phyloP scores from a whole-genome alignment of 1,284 basidiomycete genomes.

The Apiotrichum laibachii region DNA sequence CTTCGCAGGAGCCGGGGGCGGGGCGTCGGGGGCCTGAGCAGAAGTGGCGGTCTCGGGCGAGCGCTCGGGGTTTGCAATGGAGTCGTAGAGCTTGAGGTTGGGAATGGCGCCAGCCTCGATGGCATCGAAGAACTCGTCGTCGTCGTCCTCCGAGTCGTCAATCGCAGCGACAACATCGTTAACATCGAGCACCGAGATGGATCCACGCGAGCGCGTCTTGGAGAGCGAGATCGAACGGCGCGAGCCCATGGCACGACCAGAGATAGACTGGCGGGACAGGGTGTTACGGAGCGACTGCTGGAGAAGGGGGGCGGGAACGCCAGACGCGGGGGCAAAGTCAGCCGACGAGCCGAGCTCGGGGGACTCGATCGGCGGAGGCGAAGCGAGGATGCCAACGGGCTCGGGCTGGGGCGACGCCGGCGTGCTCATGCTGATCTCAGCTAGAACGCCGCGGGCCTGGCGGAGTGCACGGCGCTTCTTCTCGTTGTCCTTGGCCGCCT shows the following conservation, averaged over 20 bases:
- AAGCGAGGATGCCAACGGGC: background rate
- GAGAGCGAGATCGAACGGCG: conserved; percentile 11
- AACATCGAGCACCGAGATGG: conserved; percentile 40
- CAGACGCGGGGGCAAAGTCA: conserved; percentile 1
- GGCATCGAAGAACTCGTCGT: conserved; percentile 97
- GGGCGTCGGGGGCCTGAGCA: background rate
- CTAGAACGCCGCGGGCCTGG: conserved; percentile 69
- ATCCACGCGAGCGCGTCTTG: conserved; percentile 16
- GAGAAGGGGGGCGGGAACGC: background rate
- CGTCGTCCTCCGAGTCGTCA: conserved; percentile 63
- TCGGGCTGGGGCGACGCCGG: conserved; percentile 19
- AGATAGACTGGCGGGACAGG: conserved; percentile 3
- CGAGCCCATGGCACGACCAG: background rate
- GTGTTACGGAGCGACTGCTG: conserved; percentile 6
- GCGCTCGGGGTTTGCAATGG: conserved; percentile 53
- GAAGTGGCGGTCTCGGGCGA: background rate
- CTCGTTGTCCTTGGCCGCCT: conserved; percentile 52
- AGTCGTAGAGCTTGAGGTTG: conserved; percentile 62
- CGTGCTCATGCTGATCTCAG: conserved; percentile 33
- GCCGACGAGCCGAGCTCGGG: background rate
- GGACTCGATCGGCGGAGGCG: background rate
- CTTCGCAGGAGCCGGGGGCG: background rate
- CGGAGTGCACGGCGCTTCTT: conserved; percentile 57
- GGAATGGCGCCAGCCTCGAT: conserved; percentile 80
- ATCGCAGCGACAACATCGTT: conserved; percentile 36